A percentile compares a stretch with the other conserved stretches of the same genome.
Evolutionary conservation across 768 basidiomycete genomes (phyloP).

Genomic region (Rhizopogon vesiculosus): DNA sequence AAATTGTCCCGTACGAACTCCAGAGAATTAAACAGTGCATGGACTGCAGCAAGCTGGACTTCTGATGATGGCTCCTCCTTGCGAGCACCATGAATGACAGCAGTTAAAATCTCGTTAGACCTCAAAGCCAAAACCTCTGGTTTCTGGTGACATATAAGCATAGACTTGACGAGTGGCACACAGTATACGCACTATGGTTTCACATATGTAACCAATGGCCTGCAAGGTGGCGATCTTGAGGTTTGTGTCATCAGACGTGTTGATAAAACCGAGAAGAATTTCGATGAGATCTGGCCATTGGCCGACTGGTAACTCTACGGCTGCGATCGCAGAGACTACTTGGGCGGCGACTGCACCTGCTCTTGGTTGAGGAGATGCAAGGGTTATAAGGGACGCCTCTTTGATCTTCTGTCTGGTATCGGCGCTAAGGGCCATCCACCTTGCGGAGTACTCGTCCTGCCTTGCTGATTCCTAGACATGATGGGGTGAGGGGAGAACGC

Average conservation of each 20-base stretch:
- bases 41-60: slow-evolving; percentile 90
- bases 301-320: slow-evolving; percentile 82
- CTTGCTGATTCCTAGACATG: slow-evolving; percentile 61
- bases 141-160: slow-evolving; percentile 49
- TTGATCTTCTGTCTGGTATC: slow-evolving; percentile 80
- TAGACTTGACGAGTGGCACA: slow-evolving; percentile 3
- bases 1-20: slow-evolving; percentile 99
- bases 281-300: slow-evolving; percentile 93
- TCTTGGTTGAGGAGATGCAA: slow-evolving; percentile 65
- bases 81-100: slow-evolving; percentile 95
- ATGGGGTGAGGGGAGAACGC: slow-evolving; percentile 12
- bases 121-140: slow-evolving; percentile 85
- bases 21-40: slow-evolving; percentile 90
- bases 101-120: slow-evolving; percentile 96
- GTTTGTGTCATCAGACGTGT: slow-evolving; percentile 64
- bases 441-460: slow-evolving; percentile 67
- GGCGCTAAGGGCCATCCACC: slow-evolving; percentile 77
- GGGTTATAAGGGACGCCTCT: slow-evolving; percentile 76
- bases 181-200: slow-evolving; percentile 73
- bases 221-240: slow-evolving; percentile 86
- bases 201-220: slow-evolving; percentile 96
- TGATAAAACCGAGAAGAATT: slow-evolving; percentile 81
- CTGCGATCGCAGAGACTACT: slow-evolving; percentile 90
- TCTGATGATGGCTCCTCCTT: slow-evolving; percentile 91
- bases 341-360: slow-evolving; percentile 89